These are phyloP conservation scores for Monosporascus sp. DNA, from an alignment of 2,329 filamentous ascomycete genomes.

Conservation along the genomic window DNA sequence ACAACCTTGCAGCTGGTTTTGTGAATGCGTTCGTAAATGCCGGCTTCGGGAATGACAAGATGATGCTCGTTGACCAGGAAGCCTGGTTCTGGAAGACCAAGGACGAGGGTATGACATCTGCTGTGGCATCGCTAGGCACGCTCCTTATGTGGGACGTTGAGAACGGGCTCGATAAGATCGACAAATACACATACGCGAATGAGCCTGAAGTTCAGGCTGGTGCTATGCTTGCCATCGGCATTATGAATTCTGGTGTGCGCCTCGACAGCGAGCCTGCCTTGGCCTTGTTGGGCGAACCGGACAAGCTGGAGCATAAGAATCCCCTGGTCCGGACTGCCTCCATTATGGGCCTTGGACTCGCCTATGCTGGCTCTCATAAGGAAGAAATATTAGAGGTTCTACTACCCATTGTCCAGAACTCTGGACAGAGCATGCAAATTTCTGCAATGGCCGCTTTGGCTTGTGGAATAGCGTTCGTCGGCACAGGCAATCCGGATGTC, in stretches of 20 bases:
- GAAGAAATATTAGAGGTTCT: conserved; percentile 81
- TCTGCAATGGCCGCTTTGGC: conserved; percentile 94
- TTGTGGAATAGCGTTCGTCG: conserved; percentile 85
- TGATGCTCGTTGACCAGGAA: conserved; percentile 87
- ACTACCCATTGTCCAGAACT: conserved; percentile 81
- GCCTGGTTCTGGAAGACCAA: conserved; percentile 99
- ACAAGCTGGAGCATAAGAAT: conserved; percentile 75
- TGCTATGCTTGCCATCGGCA: conserved; percentile 86
- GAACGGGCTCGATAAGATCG: conserved; percentile 84
- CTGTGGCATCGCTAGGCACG: conserved; percentile 87
- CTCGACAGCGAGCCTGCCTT: conserved; percentile 86
- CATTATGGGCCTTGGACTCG: conserved; percentile 93
- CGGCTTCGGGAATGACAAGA: conserved; percentile 91
- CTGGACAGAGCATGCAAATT: conserved; percentile 84
- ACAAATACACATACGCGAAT: conserved; percentile 82
- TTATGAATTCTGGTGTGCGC: conserved; percentile 89
- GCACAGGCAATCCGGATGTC: conserved; percentile 84
- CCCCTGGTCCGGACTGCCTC: conserved; percentile 73
- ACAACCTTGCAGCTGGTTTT: conserved; percentile 93
- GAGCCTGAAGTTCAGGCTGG: conserved; percentile 85
- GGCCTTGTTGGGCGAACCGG: conserved; percentile 74
- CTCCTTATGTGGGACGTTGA: conserved; percentile 93
- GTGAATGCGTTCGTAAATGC: conserved; percentile 97
- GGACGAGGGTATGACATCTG: conserved; percentile 95
- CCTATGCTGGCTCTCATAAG: conserved; percentile 92